These are phyloP conservation scores for Talaromyces piceae DNA, from an alignment of 2,329 filamentous ascomycete genomes.

Conservation along the genomic window DNA sequence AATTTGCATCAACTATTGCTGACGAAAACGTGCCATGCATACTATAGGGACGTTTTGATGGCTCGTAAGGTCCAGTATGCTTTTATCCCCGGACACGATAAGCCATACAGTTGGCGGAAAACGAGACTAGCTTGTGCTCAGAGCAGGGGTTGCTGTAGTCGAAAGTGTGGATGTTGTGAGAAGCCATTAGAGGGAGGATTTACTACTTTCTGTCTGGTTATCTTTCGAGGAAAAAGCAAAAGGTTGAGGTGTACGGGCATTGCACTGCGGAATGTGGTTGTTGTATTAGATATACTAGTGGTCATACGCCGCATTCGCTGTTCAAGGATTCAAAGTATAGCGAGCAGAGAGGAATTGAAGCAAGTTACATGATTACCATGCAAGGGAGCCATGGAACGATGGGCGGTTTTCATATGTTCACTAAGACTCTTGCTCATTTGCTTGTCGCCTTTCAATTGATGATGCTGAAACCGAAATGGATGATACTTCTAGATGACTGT, in stretches of 20 bases:
- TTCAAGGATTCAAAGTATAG: slow-evolving; percentile 2
- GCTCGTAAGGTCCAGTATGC: slow-evolving; percentile 2
- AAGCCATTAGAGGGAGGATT: slow-evolving; percentile 1
- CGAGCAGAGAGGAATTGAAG: background rate
- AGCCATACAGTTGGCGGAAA: slow-evolving; percentile 5
- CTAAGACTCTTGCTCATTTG: too few relatives aligned
- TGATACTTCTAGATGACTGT: too few relatives aligned
- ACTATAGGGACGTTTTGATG: background rate
- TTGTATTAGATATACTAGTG: slow-evolving; percentile 1
- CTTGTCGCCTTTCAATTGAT: too few relatives aligned
- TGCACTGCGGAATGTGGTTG: slow-evolving; percentile 5
- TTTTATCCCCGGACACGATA: slow-evolving; percentile 4
- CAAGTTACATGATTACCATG: too few relatives aligned
- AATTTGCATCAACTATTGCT: slow-evolving; percentile 4
- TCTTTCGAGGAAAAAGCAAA: background rate
- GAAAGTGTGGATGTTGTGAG: slow-evolving; percentile 8
- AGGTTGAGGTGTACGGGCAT: slow-evolving; percentile 1
- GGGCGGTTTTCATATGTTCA: too few relatives aligned
- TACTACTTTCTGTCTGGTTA: background rate
- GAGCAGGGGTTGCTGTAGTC: slow-evolving; percentile 7
- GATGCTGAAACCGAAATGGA: too few relatives aligned
- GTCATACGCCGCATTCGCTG: slow-evolving; percentile 1
- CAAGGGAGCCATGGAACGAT: too few relatives aligned
- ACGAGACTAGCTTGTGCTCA: slow-evolving; percentile 1
- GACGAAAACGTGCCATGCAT: background rate